Evolutionary conservation across 257 asterid genomes (phyloP), one percentile per base, ranked within the genome.

Genomic region (Capsicum baccatum): DNA sequence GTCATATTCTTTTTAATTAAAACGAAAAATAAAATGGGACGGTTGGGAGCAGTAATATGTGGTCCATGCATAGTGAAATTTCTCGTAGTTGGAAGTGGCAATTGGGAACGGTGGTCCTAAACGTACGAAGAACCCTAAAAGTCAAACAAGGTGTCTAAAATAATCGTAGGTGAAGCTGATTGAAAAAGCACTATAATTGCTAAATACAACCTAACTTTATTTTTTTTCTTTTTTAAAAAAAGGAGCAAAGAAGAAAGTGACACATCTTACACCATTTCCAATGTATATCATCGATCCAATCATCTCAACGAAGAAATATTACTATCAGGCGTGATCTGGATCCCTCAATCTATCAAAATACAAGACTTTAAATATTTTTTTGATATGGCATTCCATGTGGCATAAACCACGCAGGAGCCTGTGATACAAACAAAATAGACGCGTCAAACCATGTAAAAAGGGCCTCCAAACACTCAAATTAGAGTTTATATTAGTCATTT

Each of bases 261-360:
- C 42, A 39, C 42, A 39, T 39, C 42, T 39, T 39, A 4, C 42
- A 39, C 5, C 42, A 39, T 39, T 39, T 39, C 42, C 80, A n/a
- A 73, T 73, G 79, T 42, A 48, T 50, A 26, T 64, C 19, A 73
- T 19, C n/a, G 33, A 48, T 48, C 60, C 80, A 48, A 73, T 73
- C 42, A 73, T 73, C 58, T 73, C 39, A 19, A 47, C 11, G 5
- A 71, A 48, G 79, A 71, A 71, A 47, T 71, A 47, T 44, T 44
- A 9, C 16, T 48, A 19, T n/a, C 39, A 73, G n/a, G n/a, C 0
- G 1, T 26, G 0, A 26, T 26, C 33, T 26, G 33, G 33, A 26
- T 26, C 33, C 33, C 33, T 26, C 33, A 26, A 26, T 26, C 33
- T 26, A 26, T 26, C 33, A 26, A 26, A 26, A 26, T 26, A 26